Base-by-base conservation (phyloP, 345 rosid species). In the Lepidium sativum region DNA sequence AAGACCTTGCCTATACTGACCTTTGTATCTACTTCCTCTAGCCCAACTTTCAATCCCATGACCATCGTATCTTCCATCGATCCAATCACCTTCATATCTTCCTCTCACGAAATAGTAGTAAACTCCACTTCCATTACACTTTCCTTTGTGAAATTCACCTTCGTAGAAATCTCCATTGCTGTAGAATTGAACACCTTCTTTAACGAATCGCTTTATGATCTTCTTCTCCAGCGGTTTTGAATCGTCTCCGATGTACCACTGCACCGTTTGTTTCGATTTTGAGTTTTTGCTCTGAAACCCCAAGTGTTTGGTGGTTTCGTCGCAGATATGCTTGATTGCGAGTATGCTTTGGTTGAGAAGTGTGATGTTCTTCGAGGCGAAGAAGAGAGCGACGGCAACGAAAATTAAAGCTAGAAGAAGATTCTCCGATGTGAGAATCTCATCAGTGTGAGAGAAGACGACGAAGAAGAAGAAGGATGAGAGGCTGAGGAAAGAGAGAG, bases 1-100 rank as follows among this genome's bases (percentile, higher is more conserved):
- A 60, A 86, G 68, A 10, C 99, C 99, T 63, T 81, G 84, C 47
- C 89, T 76, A 71, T 94, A 86, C 59, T 94, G 95, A 40, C 97
- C 99, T 64, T 87, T 83, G 53, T 89, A 94, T 63, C 91, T 81
- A 76, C 99, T 89, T 54, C 99, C 99, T 70, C 95, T 80, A 4
- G 90, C 91, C 99, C 99, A 94, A 54, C 90, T 94, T 75, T 94
- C 99, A 15, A 87, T 87, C 9, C 98, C 98, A 38, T 70, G 77
- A 16, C 98, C 98, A 63, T 92, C 92, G 48, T 92, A 87, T 60
- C 84, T 84, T 51, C 98, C 97, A 48, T 89, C 96, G 4, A 92
- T 54, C 98, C 97, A 92, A 54, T 89, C 94, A 4, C 97, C 98
- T 65, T 92, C 97, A 27, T 92, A 89, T 48, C 96, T 77, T 16